These are phyloP conservation scores for Hemisphaericaspora nanyangensis DNA, from an alignment of 805 yeast genomes.

Conservation along the genomic window DNA sequence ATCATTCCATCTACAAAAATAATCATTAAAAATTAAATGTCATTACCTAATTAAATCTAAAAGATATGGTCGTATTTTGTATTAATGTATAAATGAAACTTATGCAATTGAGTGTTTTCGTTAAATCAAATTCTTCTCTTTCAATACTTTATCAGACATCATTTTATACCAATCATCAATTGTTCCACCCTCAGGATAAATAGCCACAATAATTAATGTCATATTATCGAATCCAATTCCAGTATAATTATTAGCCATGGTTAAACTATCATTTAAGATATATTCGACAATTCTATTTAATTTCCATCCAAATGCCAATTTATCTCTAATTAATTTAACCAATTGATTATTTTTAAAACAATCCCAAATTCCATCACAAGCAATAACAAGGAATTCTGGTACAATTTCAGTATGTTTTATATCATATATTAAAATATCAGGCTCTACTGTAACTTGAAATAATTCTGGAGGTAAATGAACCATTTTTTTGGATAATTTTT, in stretches of 20 bases:
- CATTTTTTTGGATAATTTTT: slow-evolving; percentile 19
- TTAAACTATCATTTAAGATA: slow-evolving; percentile 60
- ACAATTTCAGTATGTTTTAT: slow-evolving; percentile 11
- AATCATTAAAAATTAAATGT: background rate
- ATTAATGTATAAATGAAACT: too few species aligned
- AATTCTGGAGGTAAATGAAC: slow-evolving; percentile 41
- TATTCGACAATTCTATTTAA: slow-evolving; percentile 57
- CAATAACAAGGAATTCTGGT: slow-evolving; percentile 40
- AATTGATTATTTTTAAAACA: slow-evolving; percentile 53
- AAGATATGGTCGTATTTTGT: background rate
- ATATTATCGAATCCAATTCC: slow-evolving; percentile 83
- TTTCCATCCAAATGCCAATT: slow-evolving; percentile 53
- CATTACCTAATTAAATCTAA: background rate
- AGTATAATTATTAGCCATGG: slow-evolving; percentile 67
- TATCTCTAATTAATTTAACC: slow-evolving; percentile 51
- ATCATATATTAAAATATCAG: slow-evolving; percentile 39
- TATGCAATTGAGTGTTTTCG: too few species aligned
- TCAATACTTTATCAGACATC: slow-evolving; percentile 41
- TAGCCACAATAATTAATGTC: slow-evolving; percentile 67
- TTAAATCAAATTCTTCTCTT: slow-evolving; percentile 17
- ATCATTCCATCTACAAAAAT: background rate
- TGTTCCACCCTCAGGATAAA: slow-evolving; percentile 20
- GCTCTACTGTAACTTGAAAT: slow-evolving; percentile 42
- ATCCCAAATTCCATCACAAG: slow-evolving; percentile 49
- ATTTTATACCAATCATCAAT: slow-evolving; percentile 56